phyloP scores from a whole-genome alignment of 306 rosid genomes.

The Begonia fuchsioides region DNA sequence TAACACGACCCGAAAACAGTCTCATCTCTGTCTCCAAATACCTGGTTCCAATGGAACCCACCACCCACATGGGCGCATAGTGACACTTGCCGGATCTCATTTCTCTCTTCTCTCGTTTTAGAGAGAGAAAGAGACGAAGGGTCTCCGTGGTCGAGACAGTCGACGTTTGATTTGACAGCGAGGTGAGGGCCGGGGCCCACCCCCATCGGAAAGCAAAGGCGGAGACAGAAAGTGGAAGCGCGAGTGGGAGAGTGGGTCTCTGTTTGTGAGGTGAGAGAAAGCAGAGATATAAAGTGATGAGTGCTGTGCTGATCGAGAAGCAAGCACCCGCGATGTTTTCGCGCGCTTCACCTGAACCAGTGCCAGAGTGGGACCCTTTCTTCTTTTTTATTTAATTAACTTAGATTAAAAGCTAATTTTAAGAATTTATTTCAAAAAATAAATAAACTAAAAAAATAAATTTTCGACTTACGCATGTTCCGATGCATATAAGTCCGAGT shows the following conservation, averaged over 20 bases:
- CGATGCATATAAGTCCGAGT: too few species aligned
- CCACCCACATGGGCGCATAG: constrained; percentile 35
- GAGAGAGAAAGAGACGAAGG: not conserved
- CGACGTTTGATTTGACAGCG: constrained; percentile 31
- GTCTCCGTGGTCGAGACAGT: constrained; percentile 1
- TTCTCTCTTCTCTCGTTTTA: not conserved
- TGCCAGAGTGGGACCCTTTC: constrained; percentile 11
- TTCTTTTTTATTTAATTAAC: too few species aligned
- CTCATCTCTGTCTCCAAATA: constrained; percentile 30
- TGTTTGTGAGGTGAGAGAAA: constrained; percentile 2
- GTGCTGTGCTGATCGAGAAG: constrained; percentile 23
- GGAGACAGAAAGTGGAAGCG: not conserved
- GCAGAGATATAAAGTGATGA: constrained; percentile 2
- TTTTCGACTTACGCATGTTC: too few species aligned
- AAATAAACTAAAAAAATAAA: too few species aligned
- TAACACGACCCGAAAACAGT: constrained; percentile 28
- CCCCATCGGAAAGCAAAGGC: constrained; percentile 8
- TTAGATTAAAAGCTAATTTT: too few species aligned
- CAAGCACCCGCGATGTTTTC: constrained; percentile 55
- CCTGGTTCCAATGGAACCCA: constrained; percentile 25
- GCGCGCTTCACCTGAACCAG: constrained; percentile 33
- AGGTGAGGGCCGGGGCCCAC: constrained; percentile 12
- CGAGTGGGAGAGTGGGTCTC: not conserved
- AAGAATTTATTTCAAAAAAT: too few species aligned
- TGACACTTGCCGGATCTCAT: constrained; percentile 8